Conservation (phyloP, 306 rosid species). For the Arachis hypogaea region DNA sequence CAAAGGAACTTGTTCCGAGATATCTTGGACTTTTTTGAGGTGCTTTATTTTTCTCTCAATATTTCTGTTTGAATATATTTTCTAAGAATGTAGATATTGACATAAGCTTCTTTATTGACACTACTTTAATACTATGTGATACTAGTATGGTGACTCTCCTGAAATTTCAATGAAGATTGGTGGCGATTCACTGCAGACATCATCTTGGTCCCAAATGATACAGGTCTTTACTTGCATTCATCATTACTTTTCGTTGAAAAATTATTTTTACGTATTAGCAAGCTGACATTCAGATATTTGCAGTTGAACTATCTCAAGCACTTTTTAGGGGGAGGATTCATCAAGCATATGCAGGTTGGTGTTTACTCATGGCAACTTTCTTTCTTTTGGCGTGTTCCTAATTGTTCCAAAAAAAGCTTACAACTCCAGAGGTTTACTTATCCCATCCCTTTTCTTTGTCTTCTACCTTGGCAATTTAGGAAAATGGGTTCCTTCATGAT, state of each 20-base stretch:
- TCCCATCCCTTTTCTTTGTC: background rate
- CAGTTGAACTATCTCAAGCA: conserved; percentile 81
- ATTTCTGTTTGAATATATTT: background rate
- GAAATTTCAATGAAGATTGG: conserved; percentile 74
- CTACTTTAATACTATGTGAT: conserved; percentile 16
- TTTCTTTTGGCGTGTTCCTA: conserved; percentile 1
- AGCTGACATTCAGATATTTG: conserved; percentile 10
- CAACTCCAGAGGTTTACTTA: background rate
- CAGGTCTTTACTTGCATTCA: conserved; percentile 53
- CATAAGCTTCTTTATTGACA: conserved; percentile 17
- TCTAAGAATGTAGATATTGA: background rate
- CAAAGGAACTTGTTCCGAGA: conserved; percentile 77
- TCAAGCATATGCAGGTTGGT: conserved; percentile 86
- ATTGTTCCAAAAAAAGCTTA: background rate
- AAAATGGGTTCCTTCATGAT: conserved; percentile 76
- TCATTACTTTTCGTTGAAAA: background rate
- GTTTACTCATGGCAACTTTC: conserved; percentile 26
- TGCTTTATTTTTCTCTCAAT: conserved; percentile 21
- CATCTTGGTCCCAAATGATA: conserved; percentile 69
- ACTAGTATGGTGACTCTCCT: conserved; percentile 66
- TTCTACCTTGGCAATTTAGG: conserved; percentile 49
- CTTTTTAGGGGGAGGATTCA: conserved; percentile 79
- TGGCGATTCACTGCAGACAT: conserved; percentile 63
- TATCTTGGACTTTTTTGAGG: conserved; percentile 68
- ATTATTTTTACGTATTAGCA: background rate